Evolutionary conservation across 1,284 basidiomycete species (phyloP).

Genomic region (Spongiforma sp.): DNA sequence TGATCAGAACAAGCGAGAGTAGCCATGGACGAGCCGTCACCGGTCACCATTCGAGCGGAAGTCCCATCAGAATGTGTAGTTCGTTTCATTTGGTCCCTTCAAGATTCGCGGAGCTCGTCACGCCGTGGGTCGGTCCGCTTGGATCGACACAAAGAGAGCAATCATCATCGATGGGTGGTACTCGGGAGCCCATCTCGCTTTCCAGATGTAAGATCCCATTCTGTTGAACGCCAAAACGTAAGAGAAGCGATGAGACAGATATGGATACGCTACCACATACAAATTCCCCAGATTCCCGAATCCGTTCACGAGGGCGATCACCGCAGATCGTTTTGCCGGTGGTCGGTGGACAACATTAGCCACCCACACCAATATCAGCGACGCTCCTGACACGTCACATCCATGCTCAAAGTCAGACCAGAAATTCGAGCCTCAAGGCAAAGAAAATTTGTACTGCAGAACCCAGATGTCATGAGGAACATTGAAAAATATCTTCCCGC

Average conservation of each 20-base stretch:
- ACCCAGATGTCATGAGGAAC: conserved; percentile 68
- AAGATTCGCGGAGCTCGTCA: too few relatives aligned
- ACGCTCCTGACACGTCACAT: background rate
- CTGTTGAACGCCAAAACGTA: background rate
- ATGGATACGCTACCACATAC: conserved; percentile 23
- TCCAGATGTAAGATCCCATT: conserved; percentile 18
- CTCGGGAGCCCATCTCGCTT: conserved; percentile 49
- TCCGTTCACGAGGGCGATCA: conserved; percentile 43
- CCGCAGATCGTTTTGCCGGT: conserved; percentile 58
- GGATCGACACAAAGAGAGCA: conserved; percentile 44
- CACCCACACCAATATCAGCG: conserved; percentile 55
- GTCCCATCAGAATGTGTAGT: too few relatives aligned
- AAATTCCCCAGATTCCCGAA: conserved; percentile 35
- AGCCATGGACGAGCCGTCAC: too few relatives aligned
- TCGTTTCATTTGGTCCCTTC: too few relatives aligned
- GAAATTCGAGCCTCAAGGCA: too few relatives aligned
- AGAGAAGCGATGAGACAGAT: background rate
- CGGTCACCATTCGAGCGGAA: too few relatives aligned
- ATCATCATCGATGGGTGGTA: conserved; percentile 58
- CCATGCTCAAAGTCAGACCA: background rate
- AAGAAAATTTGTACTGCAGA: conserved; percentile 44
- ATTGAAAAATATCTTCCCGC: conserved; percentile 66
- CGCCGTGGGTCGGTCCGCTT: too few relatives aligned
- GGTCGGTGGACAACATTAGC: conserved; percentile 66
- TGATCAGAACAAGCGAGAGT: too few relatives aligned